Conservation (phyloP, 345 rosid species). For the Melaleuca alternifolia region DNA sequence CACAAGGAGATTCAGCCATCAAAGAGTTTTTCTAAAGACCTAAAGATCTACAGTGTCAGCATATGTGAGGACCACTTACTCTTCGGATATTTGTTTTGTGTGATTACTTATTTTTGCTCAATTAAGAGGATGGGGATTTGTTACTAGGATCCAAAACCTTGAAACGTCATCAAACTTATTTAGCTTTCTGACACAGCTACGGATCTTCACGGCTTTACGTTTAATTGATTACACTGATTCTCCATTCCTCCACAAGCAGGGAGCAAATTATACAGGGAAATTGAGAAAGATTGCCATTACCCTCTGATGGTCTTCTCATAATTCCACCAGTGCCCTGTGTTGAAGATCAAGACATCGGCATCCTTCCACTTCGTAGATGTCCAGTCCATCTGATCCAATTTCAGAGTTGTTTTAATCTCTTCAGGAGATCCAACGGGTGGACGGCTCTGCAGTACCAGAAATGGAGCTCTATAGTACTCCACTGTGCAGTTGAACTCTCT, state of each 20-base stretch:
- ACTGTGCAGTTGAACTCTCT: constrained; percentile 74
- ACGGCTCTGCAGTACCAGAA: constrained; percentile 69
- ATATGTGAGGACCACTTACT: background rate
- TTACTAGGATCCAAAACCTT: background rate
- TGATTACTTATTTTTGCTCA: background rate
- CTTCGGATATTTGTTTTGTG: background rate
- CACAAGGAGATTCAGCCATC: background rate
- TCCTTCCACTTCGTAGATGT: constrained; percentile 53
- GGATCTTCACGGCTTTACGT: background rate
- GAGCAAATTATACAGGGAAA: background rate
- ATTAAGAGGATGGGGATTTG: background rate
- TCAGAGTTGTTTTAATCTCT: constrained; percentile 56
- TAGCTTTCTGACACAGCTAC: background rate
- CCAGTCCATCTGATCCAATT: constrained; percentile 89
- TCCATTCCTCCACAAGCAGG: background rate
- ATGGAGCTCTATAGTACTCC: constrained; percentile 89
- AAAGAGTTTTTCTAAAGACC: background rate
- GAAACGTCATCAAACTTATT: background rate
- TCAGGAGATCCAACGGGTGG: constrained; percentile 52
- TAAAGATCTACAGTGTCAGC: background rate
- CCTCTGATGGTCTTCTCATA: constrained; percentile 83
- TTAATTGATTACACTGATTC: background rate
- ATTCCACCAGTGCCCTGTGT: constrained; percentile 98
- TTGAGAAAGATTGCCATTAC: constrained; percentile 21
- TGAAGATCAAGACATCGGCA: constrained; percentile 72